Conservation (phyloP, 2,329 filamentous ascomycete species). For the Pestalotiopsis sp. region DNA sequence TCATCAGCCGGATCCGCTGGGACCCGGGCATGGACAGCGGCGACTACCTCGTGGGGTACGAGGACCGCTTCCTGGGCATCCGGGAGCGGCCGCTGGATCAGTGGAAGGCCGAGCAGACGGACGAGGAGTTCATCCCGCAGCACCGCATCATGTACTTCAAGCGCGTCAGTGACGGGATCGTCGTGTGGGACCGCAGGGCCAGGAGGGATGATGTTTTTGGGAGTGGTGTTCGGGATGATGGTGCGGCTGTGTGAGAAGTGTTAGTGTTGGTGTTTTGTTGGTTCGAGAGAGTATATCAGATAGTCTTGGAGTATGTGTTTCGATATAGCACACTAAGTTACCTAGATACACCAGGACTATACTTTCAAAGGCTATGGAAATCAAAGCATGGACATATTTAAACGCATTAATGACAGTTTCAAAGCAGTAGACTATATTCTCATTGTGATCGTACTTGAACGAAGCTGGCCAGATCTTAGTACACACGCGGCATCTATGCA, state of each 20-base stretch:
- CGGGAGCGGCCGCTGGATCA: slow-evolving; percentile 54
- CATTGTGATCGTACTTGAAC: too few relatives aligned
- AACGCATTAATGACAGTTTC: too few relatives aligned
- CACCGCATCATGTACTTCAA: slow-evolving; percentile 66
- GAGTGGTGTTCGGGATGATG: slow-evolving; percentile 40
- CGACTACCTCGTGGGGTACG: slow-evolving; percentile 61
- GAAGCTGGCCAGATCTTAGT: too few relatives aligned
- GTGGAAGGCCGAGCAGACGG: slow-evolving; percentile 64
- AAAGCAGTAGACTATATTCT: too few relatives aligned
- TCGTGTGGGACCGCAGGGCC: slow-evolving; percentile 59
- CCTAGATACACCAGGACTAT: too few relatives aligned
- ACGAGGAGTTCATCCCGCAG: slow-evolving; percentile 69
- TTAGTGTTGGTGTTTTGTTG: slow-evolving; percentile 61
- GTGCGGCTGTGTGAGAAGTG: not conserved
- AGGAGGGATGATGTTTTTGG: slow-evolving; percentile 59
- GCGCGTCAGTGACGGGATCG: slow-evolving; percentile 47
- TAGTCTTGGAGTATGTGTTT: not conserved
- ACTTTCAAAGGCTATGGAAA: too few relatives aligned
- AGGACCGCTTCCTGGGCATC: slow-evolving; percentile 59
- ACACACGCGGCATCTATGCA: too few relatives aligned
- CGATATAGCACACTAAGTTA: too few relatives aligned
- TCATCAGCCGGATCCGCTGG: slow-evolving; percentile 62
- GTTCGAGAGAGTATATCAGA: slow-evolving; percentile 25
- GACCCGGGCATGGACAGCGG: slow-evolving; percentile 52
- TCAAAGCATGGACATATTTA: too few relatives aligned